Evolutionary conservation across 2,329 filamentous ascomycete genomes (phyloP).

Genomic region (Exophiala aquamarina): DNA sequence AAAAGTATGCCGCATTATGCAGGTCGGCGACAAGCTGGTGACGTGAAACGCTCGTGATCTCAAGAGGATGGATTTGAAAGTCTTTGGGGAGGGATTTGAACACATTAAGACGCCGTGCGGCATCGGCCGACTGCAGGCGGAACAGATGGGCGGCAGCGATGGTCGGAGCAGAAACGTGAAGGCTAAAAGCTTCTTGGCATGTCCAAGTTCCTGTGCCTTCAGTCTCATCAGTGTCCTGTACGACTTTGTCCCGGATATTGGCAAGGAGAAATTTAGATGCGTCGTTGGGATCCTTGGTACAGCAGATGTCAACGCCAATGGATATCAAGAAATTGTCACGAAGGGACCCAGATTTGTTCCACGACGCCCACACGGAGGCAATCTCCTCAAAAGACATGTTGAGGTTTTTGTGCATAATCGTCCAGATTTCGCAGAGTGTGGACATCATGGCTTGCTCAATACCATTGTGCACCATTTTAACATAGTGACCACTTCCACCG

Average conservation of each 20-base stretch:
- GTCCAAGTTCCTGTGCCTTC: constrained; percentile 70
- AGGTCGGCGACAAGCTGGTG: constrained; percentile 63
- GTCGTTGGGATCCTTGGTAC: constrained; percentile 35
- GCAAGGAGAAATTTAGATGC: constrained; percentile 55
- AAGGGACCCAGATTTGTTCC: constrained; percentile 54
- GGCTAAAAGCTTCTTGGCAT: constrained; percentile 59
- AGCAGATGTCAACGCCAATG: constrained; percentile 63
- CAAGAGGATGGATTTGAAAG: no score
- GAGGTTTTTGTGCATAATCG: constrained; percentile 59
- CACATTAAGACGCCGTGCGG: constrained; percentile 54
- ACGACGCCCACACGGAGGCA: constrained; percentile 57
- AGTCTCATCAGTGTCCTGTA: constrained; percentile 65
- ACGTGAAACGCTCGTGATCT: no score
- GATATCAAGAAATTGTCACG: constrained; percentile 60
- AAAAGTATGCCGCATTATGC: constrained; percentile 60
- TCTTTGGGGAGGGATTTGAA: constrained; percentile 26
- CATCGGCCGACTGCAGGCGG: constrained; percentile 63
- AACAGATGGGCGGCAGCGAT: constrained; percentile 64
- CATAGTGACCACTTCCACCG: constrained; percentile 67
- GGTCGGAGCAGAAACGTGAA: constrained; percentile 65
- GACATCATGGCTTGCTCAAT: constrained; percentile 73
- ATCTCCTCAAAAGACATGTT: constrained; percentile 62
- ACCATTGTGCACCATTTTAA: constrained; percentile 75
- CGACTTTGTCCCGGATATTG: constrained; percentile 67
- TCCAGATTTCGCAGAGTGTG: constrained; percentile 64